phyloP scores from a whole-genome alignment of 2,329 filamentous ascomycete genomes.

The Sporothrix curviconia region DNA sequence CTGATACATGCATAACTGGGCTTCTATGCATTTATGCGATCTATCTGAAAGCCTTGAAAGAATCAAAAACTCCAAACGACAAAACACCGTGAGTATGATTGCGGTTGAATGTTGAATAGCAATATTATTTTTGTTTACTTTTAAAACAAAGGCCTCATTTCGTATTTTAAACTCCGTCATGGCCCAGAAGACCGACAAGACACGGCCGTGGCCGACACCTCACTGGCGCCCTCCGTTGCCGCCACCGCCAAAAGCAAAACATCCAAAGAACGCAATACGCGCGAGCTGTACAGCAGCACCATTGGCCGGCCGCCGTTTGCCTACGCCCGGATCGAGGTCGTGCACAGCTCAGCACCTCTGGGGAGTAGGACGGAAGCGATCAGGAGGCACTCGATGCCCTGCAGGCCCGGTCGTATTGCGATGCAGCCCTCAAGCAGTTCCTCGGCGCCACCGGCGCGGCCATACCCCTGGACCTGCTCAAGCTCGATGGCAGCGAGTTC shows the following conservation, averaged over 20 bases:
- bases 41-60: neutral
- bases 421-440: conserved; percentile 58
- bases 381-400: conserved; percentile 48
- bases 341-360: conserved; percentile 26
- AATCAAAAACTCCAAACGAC: neutral
- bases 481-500: conserved; percentile 48
- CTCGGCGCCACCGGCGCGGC: conserved; percentile 62
- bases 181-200: too few species aligned
- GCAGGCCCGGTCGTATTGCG: conserved; percentile 57
- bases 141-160: too few species aligned
- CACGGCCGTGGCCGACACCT: conserved; percentile 24
- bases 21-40: neutral
- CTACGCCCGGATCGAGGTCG: conserved; percentile 50
- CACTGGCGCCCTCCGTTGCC: conserved; percentile 12
- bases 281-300: conserved; percentile 44
- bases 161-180: too few species aligned
- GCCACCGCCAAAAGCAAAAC: conserved; percentile 3
- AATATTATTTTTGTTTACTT: too few species aligned
- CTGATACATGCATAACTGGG: neutral
- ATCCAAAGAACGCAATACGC: conserved; percentile 15
- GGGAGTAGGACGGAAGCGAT: too few species aligned
- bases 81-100: too few species aligned
- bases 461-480: conserved; percentile 65
- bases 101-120: too few species aligned
- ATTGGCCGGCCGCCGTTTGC: conserved; percentile 47